phyloP scores from a whole-genome alignment of 805 yeast species.

The Kuraishia ogatae region DNA sequence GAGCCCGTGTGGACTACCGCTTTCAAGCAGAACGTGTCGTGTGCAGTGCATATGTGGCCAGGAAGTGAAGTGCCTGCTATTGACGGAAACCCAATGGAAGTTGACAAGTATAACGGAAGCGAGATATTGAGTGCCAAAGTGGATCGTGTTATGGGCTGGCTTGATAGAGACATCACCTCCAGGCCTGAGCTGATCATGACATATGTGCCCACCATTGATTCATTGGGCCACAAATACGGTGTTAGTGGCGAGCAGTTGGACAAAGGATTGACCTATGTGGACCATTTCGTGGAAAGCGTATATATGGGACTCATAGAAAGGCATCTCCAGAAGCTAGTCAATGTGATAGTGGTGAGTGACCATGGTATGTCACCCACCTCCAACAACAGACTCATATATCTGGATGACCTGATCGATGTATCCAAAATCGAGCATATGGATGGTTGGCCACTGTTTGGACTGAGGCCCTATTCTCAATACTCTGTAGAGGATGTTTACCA shows the following conservation, averaged over 20 bases:
- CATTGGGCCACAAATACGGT: conserved; percentile 70
- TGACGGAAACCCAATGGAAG: conserved; percentile 35
- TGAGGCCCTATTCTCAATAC: conserved; percentile 43
- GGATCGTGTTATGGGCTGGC: conserved; percentile 52
- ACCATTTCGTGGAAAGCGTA: conserved; percentile 46
- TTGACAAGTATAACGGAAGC: conserved; percentile 56
- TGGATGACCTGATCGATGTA: conserved; percentile 64
- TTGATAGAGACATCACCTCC: conserved; percentile 43
- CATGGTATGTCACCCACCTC: conserved; percentile 93
- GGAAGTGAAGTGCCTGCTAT: conserved; percentile 71
- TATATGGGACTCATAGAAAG: conserved; percentile 39
- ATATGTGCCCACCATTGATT: conserved; percentile 77
- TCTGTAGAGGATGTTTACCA: conserved; percentile 35
- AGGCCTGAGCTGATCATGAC: conserved; percentile 74
- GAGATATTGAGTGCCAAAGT: conserved; percentile 53
- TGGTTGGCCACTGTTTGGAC: conserved; percentile 84
- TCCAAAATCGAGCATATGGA: conserved; percentile 51
- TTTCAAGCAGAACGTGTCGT: conserved; percentile 42
- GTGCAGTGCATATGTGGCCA: conserved; percentile 96
- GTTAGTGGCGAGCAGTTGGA: conserved; percentile 51
- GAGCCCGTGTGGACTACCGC: conserved; percentile 87
- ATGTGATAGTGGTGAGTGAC: conserved; percentile 75
- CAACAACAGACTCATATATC: conserved; percentile 52
- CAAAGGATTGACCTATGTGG: conserved; percentile 53
- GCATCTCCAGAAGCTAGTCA: conserved; percentile 56